Evolutionary conservation across 306 rosid genomes (phyloP).

Genomic region (Quercus wislizeni): DNA sequence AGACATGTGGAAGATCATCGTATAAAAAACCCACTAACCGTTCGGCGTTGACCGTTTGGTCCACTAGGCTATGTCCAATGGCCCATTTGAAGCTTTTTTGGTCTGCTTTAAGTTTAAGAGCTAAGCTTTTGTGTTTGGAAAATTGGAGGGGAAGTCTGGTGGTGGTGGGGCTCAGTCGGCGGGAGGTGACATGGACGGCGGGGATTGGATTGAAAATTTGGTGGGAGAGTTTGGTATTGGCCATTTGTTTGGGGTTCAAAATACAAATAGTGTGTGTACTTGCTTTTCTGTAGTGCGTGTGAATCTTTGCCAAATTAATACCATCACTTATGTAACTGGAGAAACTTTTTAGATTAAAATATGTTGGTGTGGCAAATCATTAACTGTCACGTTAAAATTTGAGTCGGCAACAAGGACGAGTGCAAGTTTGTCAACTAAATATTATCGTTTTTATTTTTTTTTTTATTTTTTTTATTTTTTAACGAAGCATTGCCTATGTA

Average conservation of each 20-base stretch:
- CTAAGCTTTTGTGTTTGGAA: conserved; percentile 13
- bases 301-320: conserved; percentile 24
- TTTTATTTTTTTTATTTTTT: no score
- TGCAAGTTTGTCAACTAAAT: no score
- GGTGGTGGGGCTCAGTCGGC: not conserved
- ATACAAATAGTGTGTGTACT: not conserved
- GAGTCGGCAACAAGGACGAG: no score
- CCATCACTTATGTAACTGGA: no score
- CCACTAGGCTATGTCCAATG: conserved; percentile 50
- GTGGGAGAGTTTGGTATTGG: conserved; percentile 37
- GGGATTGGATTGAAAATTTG: conserved; percentile 39
- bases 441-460: no score
- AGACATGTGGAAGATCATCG: conserved; percentile 76
- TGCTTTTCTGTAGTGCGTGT: not conserved
- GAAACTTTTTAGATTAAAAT: no score
- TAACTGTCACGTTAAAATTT: no score
- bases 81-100: conserved; percentile 40
- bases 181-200: conserved; percentile 21
- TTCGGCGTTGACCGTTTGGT: conserved; percentile 49
- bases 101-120: not conserved
- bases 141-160: conserved; percentile 12
- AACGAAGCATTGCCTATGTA: no score
- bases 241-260: conserved; percentile 32
- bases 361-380: no score
- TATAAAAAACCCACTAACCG: conserved; percentile 64